Base-by-base conservation (phyloP, 495 filamentous ascomycete species). In the Eremomyces bilateralis region DNA sequence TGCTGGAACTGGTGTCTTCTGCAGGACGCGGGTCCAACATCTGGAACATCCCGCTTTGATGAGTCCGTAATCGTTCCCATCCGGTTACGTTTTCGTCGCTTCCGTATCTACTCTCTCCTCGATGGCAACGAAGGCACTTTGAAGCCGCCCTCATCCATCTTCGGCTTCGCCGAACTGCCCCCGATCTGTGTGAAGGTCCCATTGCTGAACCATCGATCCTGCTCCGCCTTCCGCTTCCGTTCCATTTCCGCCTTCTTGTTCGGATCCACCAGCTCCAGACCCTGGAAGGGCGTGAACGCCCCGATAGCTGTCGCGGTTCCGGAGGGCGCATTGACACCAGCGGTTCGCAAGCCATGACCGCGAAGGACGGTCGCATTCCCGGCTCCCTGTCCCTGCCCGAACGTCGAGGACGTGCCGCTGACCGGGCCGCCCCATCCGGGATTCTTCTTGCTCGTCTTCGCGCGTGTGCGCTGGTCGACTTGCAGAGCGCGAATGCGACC, bases 131-230 rank as follows among this genome's bases (percentile, higher is more conserved):
- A 35, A 16, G 57, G 57, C 1, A 61, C 53, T 44, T 58, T 58
- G 45, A 61, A 61, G 0, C 56, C 56, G 1, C 21, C 50, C 29
- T 24, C 38, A 38, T 54, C 53, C 32, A 45, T 39, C 46, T 46
- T 49, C 44, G 33, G 39, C 48, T 28, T 46, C 42, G 15, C 45
- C 40, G 6, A 18, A 46, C 53, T 34, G 27, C 63, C 59, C 12
- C 78, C 76, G 36, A 92, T 69, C 57, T 91, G 82, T 18, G 88
- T 94, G 41, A 97, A 97, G 3, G 83, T 88, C 2, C 88, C 90
- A 16, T 80, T 77, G 49, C 81, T 90, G 58, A 95, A 95, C 76
- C 82, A 95, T 27, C 80, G 62, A 51, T 95, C 85, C 48, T 90
- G 80, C 42, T 94, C 85, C 3, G 82, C 85, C 46, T 88, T 88